Conservation (phyloP, 208 protist species). For the Leishmania mexicana region DNA sequence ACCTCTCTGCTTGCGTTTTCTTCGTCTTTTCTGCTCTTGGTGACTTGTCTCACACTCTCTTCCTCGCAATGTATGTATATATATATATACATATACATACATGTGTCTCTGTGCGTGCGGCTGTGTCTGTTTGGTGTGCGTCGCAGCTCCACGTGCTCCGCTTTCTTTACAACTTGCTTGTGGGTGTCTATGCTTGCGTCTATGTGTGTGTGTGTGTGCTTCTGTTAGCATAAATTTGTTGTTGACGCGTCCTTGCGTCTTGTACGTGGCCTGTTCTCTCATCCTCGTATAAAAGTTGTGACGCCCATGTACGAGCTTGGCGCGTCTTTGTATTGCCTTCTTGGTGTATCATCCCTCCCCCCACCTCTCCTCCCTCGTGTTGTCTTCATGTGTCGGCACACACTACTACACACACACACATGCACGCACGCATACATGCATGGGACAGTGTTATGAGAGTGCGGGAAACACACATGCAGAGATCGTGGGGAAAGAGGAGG, state of each 20-base stretch:
- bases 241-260: not conserved
- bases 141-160: not conserved
- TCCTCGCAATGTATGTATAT: not conserved
- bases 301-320: not conserved
- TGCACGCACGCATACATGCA: not conserved
- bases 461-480: not conserved
- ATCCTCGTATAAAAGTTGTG: not conserved
- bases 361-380: not conserved
- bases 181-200: not conserved
- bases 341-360: not conserved
- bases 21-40: not conserved
- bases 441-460: not conserved
- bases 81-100: not conserved
- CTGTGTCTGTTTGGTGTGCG: not conserved
- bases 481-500: not conserved
- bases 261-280: not conserved
- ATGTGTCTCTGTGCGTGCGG: not conserved
- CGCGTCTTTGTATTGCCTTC: not conserved
- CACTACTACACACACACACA: not conserved
- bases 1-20: not conserved
- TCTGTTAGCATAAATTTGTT: not conserved
- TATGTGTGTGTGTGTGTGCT: not conserved
- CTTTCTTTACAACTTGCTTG: conserved; percentile 6
- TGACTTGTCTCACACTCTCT: not conserved
- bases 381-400: not conserved